Conservation (phyloP, 2,329 filamentous ascomycete genomes). For the Celoporthe dispersa region DNA sequence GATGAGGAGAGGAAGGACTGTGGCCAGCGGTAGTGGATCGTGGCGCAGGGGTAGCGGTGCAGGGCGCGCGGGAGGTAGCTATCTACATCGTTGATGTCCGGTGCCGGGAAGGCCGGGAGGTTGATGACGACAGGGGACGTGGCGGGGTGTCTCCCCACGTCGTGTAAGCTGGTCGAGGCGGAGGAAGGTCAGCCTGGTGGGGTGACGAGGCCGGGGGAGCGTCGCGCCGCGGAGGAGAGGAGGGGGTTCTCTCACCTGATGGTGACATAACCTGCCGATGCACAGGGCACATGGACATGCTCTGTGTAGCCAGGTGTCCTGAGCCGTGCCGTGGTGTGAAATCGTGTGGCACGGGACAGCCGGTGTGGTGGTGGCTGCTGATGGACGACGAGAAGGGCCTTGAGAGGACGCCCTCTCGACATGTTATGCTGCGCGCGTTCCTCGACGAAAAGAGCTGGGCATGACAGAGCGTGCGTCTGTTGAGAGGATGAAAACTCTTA, state of each 20-base stretch:
- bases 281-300: conserved; percentile 51
- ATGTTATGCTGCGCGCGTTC: neutral
- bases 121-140: conserved; percentile 57
- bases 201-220: conserved; percentile 9
- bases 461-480: neutral
- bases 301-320: conserved; percentile 36
- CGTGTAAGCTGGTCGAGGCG: conserved; percentile 50
- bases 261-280: conserved; percentile 53
- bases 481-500: neutral
- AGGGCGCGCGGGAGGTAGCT: conserved; percentile 47
- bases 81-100: conserved; percentile 31
- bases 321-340: conserved; percentile 18
- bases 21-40: conserved; percentile 65
- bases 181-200: conserved; percentile 29
- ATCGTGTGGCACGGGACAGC: neutral
- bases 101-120: conserved; percentile 53
- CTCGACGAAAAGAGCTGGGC: neutral
- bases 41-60: conserved; percentile 50
- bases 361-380: neutral
- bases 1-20: conserved; percentile 19
- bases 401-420: neutral
- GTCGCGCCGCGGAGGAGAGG: neutral
- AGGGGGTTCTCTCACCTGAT: conserved; percentile 52
- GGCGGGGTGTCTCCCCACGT: conserved; percentile 44
- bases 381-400: neutral